Conservation (phyloP, 176 grass and related monocot species). For the Otatea glauca region DNA sequence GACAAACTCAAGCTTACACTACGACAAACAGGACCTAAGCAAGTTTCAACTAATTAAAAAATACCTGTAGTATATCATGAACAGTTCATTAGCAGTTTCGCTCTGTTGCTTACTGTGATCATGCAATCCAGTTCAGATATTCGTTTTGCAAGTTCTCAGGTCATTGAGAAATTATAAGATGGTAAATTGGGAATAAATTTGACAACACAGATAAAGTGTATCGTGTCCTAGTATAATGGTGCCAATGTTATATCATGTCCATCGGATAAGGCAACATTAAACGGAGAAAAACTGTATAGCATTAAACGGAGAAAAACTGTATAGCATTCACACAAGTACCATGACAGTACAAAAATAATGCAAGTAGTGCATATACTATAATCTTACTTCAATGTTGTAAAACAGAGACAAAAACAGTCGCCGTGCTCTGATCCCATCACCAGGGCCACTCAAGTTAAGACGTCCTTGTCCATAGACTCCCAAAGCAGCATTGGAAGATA, state of each 20-base stretch:
- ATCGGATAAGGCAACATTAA: conserved; percentile 5
- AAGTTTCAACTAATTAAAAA: conserved; percentile 31
- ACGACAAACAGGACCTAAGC: conserved; percentile 14
- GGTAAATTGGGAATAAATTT: not conserved
- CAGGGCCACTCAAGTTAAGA: conserved; percentile 90
- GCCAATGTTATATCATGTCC: conserved; percentile 9
- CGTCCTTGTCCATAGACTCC: conserved; percentile 96
- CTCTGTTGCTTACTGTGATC: not conserved
- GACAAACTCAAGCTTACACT: not conserved
- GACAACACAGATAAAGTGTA: conserved; percentile 18
- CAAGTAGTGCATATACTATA: conserved; percentile 13
- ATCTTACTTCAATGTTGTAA: conserved; percentile 98
- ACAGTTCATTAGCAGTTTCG: not conserved
- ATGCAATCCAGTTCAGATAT: conserved; percentile 14
- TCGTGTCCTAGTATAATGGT: conserved; percentile 2
- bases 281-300: not conserved
- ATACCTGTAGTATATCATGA: not conserved
- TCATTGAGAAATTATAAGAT: conserved; percentile 10
- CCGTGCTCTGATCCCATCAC: conserved; percentile 92
- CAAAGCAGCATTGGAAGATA: conserved; percentile 96
- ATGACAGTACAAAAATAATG: conserved; percentile 2
- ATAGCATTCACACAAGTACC: not conserved
- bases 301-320: not conserved
- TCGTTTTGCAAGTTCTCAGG: not conserved
- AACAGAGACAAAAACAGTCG: conserved; percentile 89